phyloP scores from a whole-genome alignment of 345 rosid genomes.

The Eucalyptus grandis region DNA sequence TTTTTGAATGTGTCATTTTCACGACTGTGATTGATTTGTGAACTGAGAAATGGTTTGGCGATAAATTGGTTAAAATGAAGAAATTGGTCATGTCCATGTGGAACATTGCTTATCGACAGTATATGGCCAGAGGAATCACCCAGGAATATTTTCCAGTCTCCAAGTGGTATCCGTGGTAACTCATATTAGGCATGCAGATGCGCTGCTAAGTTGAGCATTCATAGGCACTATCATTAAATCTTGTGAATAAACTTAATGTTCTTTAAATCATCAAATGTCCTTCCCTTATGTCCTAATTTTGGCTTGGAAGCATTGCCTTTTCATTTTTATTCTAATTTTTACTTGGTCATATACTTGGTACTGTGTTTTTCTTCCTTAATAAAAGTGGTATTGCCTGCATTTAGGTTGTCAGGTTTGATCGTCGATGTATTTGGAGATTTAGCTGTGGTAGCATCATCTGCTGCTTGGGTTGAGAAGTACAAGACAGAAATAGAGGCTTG shows the following conservation, averaged over 20 bases:
- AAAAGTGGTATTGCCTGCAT: not conserved
- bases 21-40: not conserved
- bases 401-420: conserved; percentile 76
- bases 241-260: not conserved
- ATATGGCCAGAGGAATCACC: not conserved
- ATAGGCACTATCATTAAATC: not conserved
- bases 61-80: not conserved
- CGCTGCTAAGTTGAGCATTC: not conserved
- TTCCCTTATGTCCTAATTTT: not conserved
- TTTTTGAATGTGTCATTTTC: too few relatives aligned
- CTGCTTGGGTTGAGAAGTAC: conserved; percentile 94
- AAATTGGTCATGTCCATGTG: not conserved
- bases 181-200: not conserved
- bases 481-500: conserved; percentile 48
- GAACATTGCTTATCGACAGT: not conserved
- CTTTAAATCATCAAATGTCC: not conserved
- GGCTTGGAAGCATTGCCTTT: not conserved
- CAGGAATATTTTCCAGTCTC: not conserved
- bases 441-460: conserved; percentile 93
- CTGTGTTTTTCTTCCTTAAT: not conserved
- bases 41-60: not conserved
- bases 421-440: conserved; percentile 83
- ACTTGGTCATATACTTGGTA: not conserved
- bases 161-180: not conserved
- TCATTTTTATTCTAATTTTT: not conserved